A percentile compares a stretch with the other conserved stretches of the same genome.
phyloP scores from a whole-genome alignment of 2,329 filamentous ascomycete species.

The Hymenoscyphus scutula region DNA sequence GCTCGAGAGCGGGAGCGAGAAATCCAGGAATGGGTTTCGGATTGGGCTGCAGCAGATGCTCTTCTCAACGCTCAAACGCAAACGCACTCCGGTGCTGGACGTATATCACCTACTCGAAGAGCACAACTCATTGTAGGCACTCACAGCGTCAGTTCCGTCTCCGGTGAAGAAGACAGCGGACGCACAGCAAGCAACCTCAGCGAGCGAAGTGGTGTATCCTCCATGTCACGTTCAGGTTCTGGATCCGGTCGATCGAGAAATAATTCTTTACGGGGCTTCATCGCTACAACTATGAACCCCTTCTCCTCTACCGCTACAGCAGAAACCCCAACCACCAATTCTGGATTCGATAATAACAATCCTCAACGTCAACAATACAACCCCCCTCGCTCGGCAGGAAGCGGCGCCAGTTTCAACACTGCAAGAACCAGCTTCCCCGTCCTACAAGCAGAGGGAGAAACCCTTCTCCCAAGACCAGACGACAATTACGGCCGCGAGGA shows the following conservation, averaged over 20 bases:
- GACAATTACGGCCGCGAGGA: slow-evolving; percentile 18
- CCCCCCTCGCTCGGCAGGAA: slow-evolving; percentile 29
- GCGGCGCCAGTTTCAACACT: slow-evolving; percentile 31
- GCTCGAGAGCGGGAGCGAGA: slow-evolving; percentile 34
- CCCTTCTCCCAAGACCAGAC: slow-evolving; percentile 31
- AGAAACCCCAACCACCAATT: slow-evolving; percentile 20
- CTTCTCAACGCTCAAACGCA: slow-evolving; percentile 32
- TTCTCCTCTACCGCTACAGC: slow-evolving; percentile 26
- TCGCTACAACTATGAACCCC: slow-evolving; percentile 30
- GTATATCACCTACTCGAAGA: slow-evolving; percentile 34
- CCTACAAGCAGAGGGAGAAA: slow-evolving; percentile 33
- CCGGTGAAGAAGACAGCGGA: slow-evolving; percentile 33
- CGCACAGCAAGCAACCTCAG: slow-evolving; percentile 38
- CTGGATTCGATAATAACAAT: slow-evolving; percentile 23
- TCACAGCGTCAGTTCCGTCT: slow-evolving; percentile 24
- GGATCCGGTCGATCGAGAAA: slow-evolving; percentile 29
- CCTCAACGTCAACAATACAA: slow-evolving; percentile 4
- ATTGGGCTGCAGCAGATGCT: slow-evolving; percentile 38
- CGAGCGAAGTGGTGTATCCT: slow-evolving; percentile 32
- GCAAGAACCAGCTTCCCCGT: slow-evolving; percentile 32
- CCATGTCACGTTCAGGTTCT: slow-evolving; percentile 31
- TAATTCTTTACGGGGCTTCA: slow-evolving; percentile 34
- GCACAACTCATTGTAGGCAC: slow-evolving; percentile 31
- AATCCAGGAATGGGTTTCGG: slow-evolving; percentile 38
- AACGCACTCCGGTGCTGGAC: slow-evolving; percentile 31